Base-by-base conservation (phyloP, 495 filamentous ascomycete species). In the Cercophora scortea region DNA sequence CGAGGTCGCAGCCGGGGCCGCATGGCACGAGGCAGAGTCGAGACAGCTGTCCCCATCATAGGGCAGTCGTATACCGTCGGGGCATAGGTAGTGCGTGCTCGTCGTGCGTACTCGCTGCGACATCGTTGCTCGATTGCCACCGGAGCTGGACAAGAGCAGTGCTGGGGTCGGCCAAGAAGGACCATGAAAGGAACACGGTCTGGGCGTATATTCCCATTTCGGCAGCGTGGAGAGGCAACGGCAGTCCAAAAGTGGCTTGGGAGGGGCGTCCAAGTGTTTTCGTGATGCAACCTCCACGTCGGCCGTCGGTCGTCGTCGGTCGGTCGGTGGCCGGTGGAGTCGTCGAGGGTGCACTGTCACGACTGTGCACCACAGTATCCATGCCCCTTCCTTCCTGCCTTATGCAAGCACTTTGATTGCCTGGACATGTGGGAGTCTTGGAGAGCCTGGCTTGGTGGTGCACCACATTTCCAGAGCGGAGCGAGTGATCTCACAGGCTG, bases 1-100 rank as follows among this genome's bases (percentile, higher is more conserved):
- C 10, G 15, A 33, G 52, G 57, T 55, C 53, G 57, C 57, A 59
- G 46, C 35, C 18, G 39, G 13, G 49, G 49, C 54, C 54, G 54
- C 54, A 56, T 48, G 39, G 8, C 33, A 39, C 9, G 45, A 39
- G 5, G n/a, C 10, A 54, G 32, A 10, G 15, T 10, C 12, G 15
- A 44, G 50, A 46, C 8, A 32, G 11, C 15, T 18, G 17, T 32
- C 34, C 47, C 36, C 25, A 5, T 2, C 41, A 25, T n/a, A 25
- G 2, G 32, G 1, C 42, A 33, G 18, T 34, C 12, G 32, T 48
- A 47, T 51, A 49, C 57, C 57, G 57, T 11, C 13, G 57, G 53
- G 47, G 56, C 57, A 60, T 60, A 47, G 57, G 6, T 11, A 38
- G 13, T 38, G 13, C 36, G 36, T 38, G 36, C 13, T 11, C 3